Conservation (phyloP, 2,329 filamentous ascomycete genomes). For the Fusarium acutatum region DNA sequence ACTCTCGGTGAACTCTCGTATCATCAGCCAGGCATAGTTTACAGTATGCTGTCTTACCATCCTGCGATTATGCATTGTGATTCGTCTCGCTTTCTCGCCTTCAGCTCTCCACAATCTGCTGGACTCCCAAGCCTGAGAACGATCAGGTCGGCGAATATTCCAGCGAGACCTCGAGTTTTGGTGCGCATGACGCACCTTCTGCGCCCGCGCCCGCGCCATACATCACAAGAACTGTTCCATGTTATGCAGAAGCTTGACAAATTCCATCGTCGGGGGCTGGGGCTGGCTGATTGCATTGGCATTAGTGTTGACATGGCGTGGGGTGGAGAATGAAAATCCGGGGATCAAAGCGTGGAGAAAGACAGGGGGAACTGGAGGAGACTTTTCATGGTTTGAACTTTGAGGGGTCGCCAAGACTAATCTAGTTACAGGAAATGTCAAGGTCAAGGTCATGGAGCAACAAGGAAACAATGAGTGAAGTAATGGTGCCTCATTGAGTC, state of each 20-base stretch:
- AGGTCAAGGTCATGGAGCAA: not conserved
- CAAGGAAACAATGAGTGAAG: not conserved
- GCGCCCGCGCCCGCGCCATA: not conserved
- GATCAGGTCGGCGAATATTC: not conserved
- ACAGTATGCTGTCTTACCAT: not conserved
- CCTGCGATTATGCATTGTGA: not conserved
- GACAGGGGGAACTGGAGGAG: constrained; percentile 8
- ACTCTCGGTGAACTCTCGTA: not conserved
- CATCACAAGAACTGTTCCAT: not conserved
- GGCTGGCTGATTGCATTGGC: not conserved
- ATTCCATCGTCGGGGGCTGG: constrained; percentile 5
- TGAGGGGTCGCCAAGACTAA: constrained; percentile 4
- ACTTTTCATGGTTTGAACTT: not conserved
- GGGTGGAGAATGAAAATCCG: constrained; percentile 31
- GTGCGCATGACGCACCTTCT: constrained; percentile 33
- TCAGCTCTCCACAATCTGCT: not conserved
- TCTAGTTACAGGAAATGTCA: not conserved
- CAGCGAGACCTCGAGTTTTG: constrained; percentile 6
- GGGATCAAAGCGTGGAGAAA: constrained; percentile 24
- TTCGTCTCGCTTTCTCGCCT: not conserved
- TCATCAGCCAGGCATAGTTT: not conserved
- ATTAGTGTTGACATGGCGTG: constrained; percentile 3
- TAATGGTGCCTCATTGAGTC: constrained; percentile 1
- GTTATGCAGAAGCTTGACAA: constrained; percentile 25
- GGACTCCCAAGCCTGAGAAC: not conserved